These are phyloP conservation scores for Oenanthe javanica DNA, from an alignment of 140 eudicot species.

Conservation along the genomic window DNA sequence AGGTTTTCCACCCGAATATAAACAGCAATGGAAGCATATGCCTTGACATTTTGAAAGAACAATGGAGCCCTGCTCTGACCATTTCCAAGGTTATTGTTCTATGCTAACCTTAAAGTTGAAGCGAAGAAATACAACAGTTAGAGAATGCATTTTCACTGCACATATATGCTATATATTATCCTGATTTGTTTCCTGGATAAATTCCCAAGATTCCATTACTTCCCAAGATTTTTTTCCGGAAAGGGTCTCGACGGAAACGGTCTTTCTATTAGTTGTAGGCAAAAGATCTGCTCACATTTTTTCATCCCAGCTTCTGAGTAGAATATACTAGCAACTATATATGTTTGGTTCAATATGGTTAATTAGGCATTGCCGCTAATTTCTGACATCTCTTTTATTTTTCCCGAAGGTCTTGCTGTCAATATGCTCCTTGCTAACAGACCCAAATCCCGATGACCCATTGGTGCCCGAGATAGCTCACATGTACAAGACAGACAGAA, in stretches of 20 bases:
- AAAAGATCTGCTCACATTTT: background rate
- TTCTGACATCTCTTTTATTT: background rate
- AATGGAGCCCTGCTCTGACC: conserved; percentile 15
- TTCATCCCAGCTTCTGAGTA: background rate
- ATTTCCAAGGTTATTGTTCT: conserved; percentile 9
- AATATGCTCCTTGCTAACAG: conserved; percentile 23
- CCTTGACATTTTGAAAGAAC: conserved; percentile 11
- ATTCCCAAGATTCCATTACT: too few species aligned
- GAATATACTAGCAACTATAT: background rate
- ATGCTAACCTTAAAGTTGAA: background rate
- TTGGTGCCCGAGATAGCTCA: conserved; percentile 24
- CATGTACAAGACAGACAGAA: conserved; percentile 23
- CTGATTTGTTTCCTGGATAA: background rate
- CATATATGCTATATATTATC: background rate
- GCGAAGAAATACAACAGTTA: background rate
- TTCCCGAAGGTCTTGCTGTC: conserved; percentile 17
- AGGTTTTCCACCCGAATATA: conserved; percentile 12
- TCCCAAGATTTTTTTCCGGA: background rate
- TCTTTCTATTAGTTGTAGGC: background rate
- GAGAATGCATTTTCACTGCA: background rate
- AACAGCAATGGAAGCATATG: conserved; percentile 14
- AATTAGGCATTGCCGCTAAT: background rate
- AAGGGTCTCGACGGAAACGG: background rate
- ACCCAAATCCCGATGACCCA: conserved; percentile 25
- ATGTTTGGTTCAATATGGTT: background rate